Base-by-base conservation (phyloP, 805 yeast species). In the Deakozyma indianensis region DNA sequence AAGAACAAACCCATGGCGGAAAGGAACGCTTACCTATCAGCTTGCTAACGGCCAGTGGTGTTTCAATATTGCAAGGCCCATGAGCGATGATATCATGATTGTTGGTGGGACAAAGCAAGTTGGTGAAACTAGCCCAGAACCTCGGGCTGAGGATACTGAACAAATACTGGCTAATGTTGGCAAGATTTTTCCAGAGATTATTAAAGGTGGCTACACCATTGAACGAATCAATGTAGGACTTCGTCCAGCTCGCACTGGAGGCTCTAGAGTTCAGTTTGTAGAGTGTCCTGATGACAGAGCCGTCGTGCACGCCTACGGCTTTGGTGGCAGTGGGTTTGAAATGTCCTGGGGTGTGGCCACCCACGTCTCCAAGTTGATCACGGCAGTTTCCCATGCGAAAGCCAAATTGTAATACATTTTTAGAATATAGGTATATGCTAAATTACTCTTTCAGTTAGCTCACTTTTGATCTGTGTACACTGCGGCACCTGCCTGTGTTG, bases 31-130 rank as follows among this genome's bases (percentile, higher is more conserved):
- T 4, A 32, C 38, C 5, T 32, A 32, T n/a, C 38, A 32, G 38
- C 18, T 32, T 5, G 38, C 38, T 5, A 32, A 32, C 18, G 38
- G 38, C 38, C 38, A 32, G 38, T 32, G 38, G 38, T 32, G 38
- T 20, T 32, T 32, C 38, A 32, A 32, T 32, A 32, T 32, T n/a
- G 20, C 38, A 5, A 14, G 38, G 4, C 38, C 38, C 20, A n/a
- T 9, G 18, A 32, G 38, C 38, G 38, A n/a, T 20, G 18, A 32
- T n/a, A 14, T 14, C 38, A 32, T 32, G 20, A 32, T 32, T 32
- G 18, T 32, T 32, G 38, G 38, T 14, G 38, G 38, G 7, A 32
- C 38, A 11, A 32, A 32, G 18, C 38, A 32, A 20, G 16, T 32
- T 32, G 38, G 38, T n/a, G 38, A 32, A 5, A 32, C 38, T n/a